A percentile compares a stretch with the other conserved stretches of the same genome.
These are phyloP conservation scores for Chalaropsis ovoidea DNA, from an alignment of 2,329 filamentous ascomycete genomes.

Conservation along the genomic window DNA sequence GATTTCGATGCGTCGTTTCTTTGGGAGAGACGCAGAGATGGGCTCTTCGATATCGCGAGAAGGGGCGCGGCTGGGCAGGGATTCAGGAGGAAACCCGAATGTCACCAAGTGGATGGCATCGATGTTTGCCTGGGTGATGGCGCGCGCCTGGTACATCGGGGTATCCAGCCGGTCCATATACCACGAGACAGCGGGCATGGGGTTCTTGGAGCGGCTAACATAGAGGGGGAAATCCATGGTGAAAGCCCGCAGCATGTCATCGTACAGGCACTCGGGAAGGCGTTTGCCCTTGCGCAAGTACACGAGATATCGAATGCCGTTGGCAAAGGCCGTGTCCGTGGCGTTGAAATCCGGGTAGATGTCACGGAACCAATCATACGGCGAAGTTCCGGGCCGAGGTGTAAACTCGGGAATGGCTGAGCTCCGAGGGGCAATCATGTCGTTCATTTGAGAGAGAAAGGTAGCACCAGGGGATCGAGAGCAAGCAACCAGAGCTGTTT, in stretches of 20 bases:
- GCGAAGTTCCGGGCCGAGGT: slow-evolving; percentile 23
- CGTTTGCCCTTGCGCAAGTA: slow-evolving; percentile 32
- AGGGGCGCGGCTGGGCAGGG: not conserved
- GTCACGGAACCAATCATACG: slow-evolving; percentile 35
- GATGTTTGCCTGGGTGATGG: slow-evolving; percentile 34
- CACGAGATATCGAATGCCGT: slow-evolving; percentile 38
- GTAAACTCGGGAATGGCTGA: not conserved
- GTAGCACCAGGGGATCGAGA: not conserved
- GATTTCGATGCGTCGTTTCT: not conserved
- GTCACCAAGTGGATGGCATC: slow-evolving; percentile 28
- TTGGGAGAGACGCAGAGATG: not conserved
- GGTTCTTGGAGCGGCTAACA: slow-evolving; percentile 29
- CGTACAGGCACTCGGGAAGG: slow-evolving; percentile 40
- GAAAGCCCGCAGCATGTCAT: slow-evolving; percentile 44
- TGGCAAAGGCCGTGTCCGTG: slow-evolving; percentile 36
- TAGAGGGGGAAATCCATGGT: slow-evolving; percentile 38
- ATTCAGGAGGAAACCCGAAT: slow-evolving; percentile 9
- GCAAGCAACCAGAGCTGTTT: not conserved
- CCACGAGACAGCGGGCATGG: slow-evolving; percentile 37
- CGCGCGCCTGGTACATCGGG: slow-evolving; percentile 30
- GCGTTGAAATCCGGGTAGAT: slow-evolving; percentile 39
- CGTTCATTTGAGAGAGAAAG: not conserved
- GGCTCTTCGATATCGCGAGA: not conserved
- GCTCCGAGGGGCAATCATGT: not conserved
- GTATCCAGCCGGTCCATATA: slow-evolving; percentile 32